These are phyloP conservation scores for Cucurbita pepo DNA, from an alignment of 306 rosid species.

Conservation along the genomic window DNA sequence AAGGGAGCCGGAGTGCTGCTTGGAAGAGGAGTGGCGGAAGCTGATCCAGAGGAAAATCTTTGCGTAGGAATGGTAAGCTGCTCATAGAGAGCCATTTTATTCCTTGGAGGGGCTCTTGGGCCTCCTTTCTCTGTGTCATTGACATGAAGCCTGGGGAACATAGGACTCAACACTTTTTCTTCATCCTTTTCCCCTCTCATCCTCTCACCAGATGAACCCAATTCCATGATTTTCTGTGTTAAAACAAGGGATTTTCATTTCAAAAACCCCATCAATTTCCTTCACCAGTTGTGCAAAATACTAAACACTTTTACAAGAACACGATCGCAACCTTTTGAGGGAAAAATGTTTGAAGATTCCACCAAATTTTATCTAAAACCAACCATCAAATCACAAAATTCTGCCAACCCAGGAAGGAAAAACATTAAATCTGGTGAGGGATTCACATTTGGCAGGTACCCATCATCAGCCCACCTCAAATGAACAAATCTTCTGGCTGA, in stretches of 20 bases:
- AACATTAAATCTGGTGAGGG: not conserved
- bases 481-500: slow-evolving; percentile 13
- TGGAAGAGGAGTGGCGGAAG: slow-evolving; percentile 28
- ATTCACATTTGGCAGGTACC: not conserved
- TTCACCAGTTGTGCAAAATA: not conserved
- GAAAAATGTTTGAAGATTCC: not conserved
- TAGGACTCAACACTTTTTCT: slow-evolving; percentile 32
- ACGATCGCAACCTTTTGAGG: not conserved
- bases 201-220: slow-evolving; percentile 11
- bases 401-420: not conserved
- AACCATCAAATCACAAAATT: not conserved
- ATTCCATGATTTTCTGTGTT: not conserved
- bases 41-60: slow-evolving; percentile 24
- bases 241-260: not conserved
- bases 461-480: slow-evolving; percentile 22
- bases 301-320: not conserved
- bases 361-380: not conserved
- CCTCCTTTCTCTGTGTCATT: slow-evolving; percentile 62
- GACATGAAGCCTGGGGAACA: slow-evolving; percentile 66
- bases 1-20: slow-evolving; percentile 20
- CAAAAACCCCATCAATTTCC: not conserved
- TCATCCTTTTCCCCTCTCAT: slow-evolving; percentile 30
- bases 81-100: slow-evolving; percentile 73
- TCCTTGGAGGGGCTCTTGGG: slow-evolving; percentile 66
- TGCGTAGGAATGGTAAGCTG: slow-evolving; percentile 43